These are phyloP conservation scores for Taphrina flavorubra DNA, from an alignment of 1,139 yeast genomes.

Conservation along the genomic window DNA sequence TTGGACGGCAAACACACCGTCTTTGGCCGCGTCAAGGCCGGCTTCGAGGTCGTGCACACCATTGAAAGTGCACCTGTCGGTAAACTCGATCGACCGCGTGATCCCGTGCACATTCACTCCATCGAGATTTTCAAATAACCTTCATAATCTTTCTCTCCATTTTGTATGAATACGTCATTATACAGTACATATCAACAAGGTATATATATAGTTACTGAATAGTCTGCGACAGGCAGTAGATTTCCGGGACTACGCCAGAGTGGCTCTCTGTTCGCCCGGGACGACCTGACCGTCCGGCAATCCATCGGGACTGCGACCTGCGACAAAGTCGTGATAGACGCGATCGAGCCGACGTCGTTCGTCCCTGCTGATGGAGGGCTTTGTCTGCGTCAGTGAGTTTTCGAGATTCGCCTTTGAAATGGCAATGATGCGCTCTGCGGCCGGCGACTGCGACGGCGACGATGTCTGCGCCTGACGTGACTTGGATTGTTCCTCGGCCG, in stretches of 20 bases:
- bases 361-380: slow-evolving; percentile 79
- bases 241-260: slow-evolving; percentile 4
- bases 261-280: slow-evolving; percentile 29
- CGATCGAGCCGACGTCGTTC: slow-evolving; percentile 68
- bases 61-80: slow-evolving; percentile 51
- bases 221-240: not conserved
- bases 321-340: slow-evolving; percentile 75
- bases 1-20: slow-evolving; percentile 65
- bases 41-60: slow-evolving; percentile 52
- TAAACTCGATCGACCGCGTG: slow-evolving; percentile 51
- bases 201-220: no score
- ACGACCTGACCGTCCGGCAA: slow-evolving; percentile 72
- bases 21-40: slow-evolving; percentile 61
- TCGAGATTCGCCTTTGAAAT: slow-evolving; percentile 64
- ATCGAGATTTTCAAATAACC: slow-evolving; percentile 19
- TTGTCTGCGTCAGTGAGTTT: slow-evolving; percentile 75
- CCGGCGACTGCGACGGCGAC: not conserved
- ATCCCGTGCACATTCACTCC: slow-evolving; percentile 50
- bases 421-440: slow-evolving; percentile 48
- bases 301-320: slow-evolving; percentile 76
- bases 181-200: no score
- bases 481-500: not conserved
- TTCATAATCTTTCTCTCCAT: no score
- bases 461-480: not conserved
- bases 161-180: no score